Base-by-base conservation (phyloP, 73 alveolate species). In the Breviolum minutum region DNA sequence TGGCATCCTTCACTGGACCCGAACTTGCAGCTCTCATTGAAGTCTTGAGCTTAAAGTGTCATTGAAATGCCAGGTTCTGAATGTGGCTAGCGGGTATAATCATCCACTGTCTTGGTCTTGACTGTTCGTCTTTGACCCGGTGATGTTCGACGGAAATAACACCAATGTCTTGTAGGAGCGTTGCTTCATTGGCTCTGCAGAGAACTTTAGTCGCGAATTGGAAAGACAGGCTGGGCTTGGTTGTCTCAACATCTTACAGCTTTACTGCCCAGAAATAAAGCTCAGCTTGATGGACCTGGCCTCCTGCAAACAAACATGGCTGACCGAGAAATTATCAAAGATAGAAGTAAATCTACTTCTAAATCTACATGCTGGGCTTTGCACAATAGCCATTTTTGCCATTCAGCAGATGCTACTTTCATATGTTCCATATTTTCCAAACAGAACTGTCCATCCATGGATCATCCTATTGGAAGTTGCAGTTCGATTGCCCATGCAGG, bases 11-110 rank as follows among this genome's bases (percentile, higher is more conserved):
- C 81, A 95, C 99, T 11, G 99, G 99, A 14, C 99, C 99, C 0
- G 99, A 95, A 92, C 95, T 95, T 27, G 99, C 99, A 22, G 95
- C 99, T 40, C 79, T 95, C 61, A 69, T 95, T 69, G 99, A 95
- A 90, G 98, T 12, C 30, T 14, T 27, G 63, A 22, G 66, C 20
- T 29, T 13, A 26, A 30, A 7, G 8, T 77, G 62, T n/a, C 63
- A 11, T 66, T 66, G 74, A 17, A 17, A n/a, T n/a, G n/a, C n/a
- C n/a, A n/a, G n/a, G n/a, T n/a, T n/a, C n/a, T n/a, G n/a, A n/a
- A n/a, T n/a, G 17, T 11, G 74, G 74, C 11, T 11, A 66, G 17
- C 29, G 29, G 82, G 29, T 32, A 8, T 9, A 32, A 20, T 7
- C 82, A n/a, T 66, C 74, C 24, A 20, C 32, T 13, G 82, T 9